phyloP scores from a whole-genome alignment of 129 eudicot genomes.

The Flaveria robusta region DNA sequence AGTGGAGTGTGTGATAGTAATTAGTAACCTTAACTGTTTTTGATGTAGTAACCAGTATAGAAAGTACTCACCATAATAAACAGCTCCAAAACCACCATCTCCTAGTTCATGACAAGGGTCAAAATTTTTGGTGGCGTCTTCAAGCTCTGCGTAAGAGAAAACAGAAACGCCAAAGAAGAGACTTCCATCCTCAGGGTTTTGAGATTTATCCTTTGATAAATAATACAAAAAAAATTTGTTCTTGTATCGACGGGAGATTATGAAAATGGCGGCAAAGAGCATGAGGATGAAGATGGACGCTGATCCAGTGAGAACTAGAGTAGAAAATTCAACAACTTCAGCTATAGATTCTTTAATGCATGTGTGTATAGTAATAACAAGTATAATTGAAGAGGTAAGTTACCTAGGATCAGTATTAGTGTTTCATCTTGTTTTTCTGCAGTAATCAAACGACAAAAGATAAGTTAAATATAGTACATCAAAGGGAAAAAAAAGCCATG shows the following conservation, averaged over 20 bases:
- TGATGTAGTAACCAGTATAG: neutral
- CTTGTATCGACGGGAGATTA: conserved; percentile 31
- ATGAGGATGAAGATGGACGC: conserved; percentile 16
- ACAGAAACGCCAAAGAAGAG: conserved; percentile 48
- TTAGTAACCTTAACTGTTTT: neutral
- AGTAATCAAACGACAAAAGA: neutral
- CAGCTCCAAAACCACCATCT: conserved; percentile 69
- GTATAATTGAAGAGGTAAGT: neutral
- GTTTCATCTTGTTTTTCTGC: neutral
- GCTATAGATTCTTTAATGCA: neutral
- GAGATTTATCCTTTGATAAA: conserved; percentile 28
- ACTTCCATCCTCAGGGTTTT: conserved; percentile 33
- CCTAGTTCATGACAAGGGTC: conserved; percentile 49
- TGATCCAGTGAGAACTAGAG: conserved; percentile 39
- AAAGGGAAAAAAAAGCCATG: neutral
- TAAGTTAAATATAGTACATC: neutral
- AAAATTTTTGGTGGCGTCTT: conserved; percentile 56
- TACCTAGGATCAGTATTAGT: conserved; percentile 1
- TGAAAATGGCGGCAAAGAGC: conserved; percentile 24
- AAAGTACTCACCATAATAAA: conserved; percentile 46
- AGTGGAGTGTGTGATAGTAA: neutral
- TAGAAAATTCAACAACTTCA: conserved; percentile 17
- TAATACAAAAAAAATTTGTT: conserved; percentile 13
- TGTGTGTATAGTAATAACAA: neutral
- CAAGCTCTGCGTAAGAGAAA: conserved; percentile 55